A percentile compares a stretch with the other conserved stretches of the same genome.
These are phyloP conservation scores for Magnaporthiopsis rhizophila DNA, from an alignment of 2,329 filamentous ascomycete species.

Conservation along the genomic window DNA sequence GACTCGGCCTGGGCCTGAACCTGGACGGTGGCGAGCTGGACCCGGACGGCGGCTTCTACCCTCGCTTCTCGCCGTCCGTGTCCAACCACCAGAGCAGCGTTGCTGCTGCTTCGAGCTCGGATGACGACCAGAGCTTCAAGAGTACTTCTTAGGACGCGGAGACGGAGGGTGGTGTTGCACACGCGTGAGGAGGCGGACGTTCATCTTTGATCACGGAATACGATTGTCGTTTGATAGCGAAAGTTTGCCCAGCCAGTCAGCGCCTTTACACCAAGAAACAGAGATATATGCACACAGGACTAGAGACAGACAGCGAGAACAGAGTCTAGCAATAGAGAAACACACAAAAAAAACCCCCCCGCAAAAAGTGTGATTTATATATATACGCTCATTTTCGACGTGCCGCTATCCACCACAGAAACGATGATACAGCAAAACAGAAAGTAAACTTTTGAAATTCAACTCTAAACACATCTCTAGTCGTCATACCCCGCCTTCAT, in stretches of 20 bases:
- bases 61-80: neutral
- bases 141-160: neutral
- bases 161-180: neutral
- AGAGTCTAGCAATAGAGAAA: neutral
- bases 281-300: neutral
- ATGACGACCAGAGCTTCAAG: neutral
- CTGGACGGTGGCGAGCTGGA: neutral
- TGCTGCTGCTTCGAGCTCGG: neutral
- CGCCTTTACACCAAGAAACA: neutral
- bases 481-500: slow-evolving; percentile 26
- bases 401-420: neutral
- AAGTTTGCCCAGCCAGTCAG: neutral
- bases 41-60: neutral
- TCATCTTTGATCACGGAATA: neutral
- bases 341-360: too few relatives aligned
- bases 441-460: neutral
- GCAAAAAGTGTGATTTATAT: too few relatives aligned
- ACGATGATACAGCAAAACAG: neutral
- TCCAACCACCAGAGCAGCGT: neutral
- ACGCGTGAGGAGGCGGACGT: neutral
- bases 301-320: neutral
- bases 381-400: neutral
- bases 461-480: neutral
- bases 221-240: neutral
- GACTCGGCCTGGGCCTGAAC: too few relatives aligned